Evolutionary conservation across 306 rosid genomes (phyloP).

Genomic region (Rosa multiflora): DNA sequence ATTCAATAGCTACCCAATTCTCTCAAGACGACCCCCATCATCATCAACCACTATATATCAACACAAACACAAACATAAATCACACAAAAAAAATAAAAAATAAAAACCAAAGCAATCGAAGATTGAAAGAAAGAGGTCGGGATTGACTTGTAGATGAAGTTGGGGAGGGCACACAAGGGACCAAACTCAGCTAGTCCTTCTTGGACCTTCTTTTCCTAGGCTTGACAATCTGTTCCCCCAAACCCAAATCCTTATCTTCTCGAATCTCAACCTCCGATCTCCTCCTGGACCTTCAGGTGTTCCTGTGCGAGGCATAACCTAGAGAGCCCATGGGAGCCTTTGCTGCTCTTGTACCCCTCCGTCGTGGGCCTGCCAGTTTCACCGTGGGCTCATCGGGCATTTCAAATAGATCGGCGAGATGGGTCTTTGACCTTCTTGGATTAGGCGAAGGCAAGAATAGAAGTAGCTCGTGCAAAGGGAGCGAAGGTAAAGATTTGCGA

Average conservation of each 20-base stretch:
- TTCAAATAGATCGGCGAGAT: conserved; percentile 48
- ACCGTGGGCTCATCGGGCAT: conserved; percentile 39
- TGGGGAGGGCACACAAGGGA: conserved; percentile 46
- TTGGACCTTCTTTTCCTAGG: conserved; percentile 55
- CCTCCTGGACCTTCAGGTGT: conserved; percentile 50
- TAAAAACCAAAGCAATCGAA: conserved; percentile 8
- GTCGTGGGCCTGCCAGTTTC: conserved; percentile 37
- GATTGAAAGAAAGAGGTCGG: not conserved
- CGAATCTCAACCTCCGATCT: conserved; percentile 57
- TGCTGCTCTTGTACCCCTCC: conserved; percentile 46
- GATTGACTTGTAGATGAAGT: conserved; percentile 49
- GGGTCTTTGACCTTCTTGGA: conserved; percentile 56
- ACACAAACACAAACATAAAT: no score
- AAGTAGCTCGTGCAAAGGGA: conserved; percentile 55
- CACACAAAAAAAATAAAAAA: not conserved
- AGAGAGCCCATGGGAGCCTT: conserved; percentile 40
- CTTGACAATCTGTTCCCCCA: conserved; percentile 55
- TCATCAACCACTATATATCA: no score
- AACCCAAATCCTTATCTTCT: conserved; percentile 57
- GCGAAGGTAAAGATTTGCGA: conserved; percentile 38
- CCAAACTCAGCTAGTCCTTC: conserved; percentile 64
- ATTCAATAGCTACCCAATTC: no score
- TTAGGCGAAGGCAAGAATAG: conserved; percentile 61
- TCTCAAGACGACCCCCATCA: no score
- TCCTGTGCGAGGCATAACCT: conserved; percentile 72